Conservation (phyloP, 192 early-diverging fungal species). For the Jimgerdemannia lactiflua region DNA sequence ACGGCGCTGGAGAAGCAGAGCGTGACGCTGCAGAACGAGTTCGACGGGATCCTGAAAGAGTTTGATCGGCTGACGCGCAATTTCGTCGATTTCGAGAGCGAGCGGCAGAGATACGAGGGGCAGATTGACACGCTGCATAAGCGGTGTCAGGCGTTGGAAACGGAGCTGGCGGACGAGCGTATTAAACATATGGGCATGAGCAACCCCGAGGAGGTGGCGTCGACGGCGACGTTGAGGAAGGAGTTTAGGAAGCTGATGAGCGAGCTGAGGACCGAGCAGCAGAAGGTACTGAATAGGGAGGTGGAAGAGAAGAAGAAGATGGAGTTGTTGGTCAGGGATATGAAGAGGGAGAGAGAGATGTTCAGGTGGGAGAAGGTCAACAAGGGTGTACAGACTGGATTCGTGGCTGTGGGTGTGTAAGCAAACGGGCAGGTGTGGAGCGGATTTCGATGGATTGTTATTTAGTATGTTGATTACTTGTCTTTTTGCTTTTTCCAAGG, state of each 20-base stretch:
- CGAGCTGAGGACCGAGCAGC: slow-evolving; percentile 47
- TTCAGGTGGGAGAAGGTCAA: slow-evolving; percentile 29
- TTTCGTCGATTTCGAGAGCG: slow-evolving; percentile 36
- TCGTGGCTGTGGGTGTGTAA: slow-evolving; percentile 8
- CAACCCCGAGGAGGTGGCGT: slow-evolving; percentile 10
- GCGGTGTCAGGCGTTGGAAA: slow-evolving; percentile 23
- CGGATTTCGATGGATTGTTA: too few species aligned
- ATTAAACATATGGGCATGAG: slow-evolving; percentile 33
- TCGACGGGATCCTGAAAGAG: slow-evolving; percentile 38
- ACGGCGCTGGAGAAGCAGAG: slow-evolving; percentile 20
- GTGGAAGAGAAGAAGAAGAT: slow-evolving; percentile 42
- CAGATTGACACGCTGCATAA: slow-evolving; percentile 24
- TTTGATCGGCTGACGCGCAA: slow-evolving; percentile 40
- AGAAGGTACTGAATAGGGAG: slow-evolving; percentile 42
- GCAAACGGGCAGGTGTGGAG: neutral
- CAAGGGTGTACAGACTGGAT: slow-evolving; percentile 33
- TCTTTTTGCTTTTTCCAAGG: too few species aligned
- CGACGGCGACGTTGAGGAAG: slow-evolving; percentile 46
- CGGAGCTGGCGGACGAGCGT: slow-evolving; percentile 29
- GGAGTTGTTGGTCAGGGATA: slow-evolving; percentile 37
- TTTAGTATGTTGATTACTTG: too few species aligned
- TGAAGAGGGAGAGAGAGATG: slow-evolving; percentile 42
- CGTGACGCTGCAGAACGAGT: slow-evolving; percentile 26
- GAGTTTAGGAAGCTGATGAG: slow-evolving; percentile 53
- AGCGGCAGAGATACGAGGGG: slow-evolving; percentile 30